These are phyloP conservation scores for Quercus suber DNA, from an alignment of 306 rosid species.

Conservation along the genomic window DNA sequence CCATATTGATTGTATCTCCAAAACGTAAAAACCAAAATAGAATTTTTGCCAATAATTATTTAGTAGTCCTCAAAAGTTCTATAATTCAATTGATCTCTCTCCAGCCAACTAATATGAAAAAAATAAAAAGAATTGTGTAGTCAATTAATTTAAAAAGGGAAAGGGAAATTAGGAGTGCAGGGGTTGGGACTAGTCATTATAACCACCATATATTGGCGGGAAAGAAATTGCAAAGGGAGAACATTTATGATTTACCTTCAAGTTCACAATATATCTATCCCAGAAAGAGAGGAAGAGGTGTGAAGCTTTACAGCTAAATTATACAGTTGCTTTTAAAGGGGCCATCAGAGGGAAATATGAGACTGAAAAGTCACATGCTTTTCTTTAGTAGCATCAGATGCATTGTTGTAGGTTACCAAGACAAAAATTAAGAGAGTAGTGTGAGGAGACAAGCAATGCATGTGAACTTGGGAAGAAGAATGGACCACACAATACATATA, in stretches of 20 bases:
- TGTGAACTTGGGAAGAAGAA: conserved; percentile 18
- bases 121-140: too few species aligned
- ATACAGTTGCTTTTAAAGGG: conserved; percentile 16
- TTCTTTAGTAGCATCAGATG: conserved; percentile 21
- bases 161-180: background rate
- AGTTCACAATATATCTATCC: background rate
- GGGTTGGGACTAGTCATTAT: background rate
- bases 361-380: conserved; percentile 13
- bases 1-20: too few species aligned
- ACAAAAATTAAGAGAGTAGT: background rate
- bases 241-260: background rate
- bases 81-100: too few species aligned
- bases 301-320: conserved; percentile 41
- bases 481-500: conserved; percentile 21
- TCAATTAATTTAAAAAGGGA: too few species aligned
- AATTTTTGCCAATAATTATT: too few species aligned
- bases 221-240: background rate
- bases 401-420: conserved; percentile 6
- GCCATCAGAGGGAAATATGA: conserved; percentile 18
- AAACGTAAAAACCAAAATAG: too few species aligned
- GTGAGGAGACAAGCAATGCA: conserved; percentile 1
- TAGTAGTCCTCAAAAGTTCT: too few species aligned
- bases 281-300: background rate
- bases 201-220: background rate
- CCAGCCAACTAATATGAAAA: too few species aligned